Conservation (phyloP, 441 rosid genomes). For the Eruca vesicaria region DNA sequence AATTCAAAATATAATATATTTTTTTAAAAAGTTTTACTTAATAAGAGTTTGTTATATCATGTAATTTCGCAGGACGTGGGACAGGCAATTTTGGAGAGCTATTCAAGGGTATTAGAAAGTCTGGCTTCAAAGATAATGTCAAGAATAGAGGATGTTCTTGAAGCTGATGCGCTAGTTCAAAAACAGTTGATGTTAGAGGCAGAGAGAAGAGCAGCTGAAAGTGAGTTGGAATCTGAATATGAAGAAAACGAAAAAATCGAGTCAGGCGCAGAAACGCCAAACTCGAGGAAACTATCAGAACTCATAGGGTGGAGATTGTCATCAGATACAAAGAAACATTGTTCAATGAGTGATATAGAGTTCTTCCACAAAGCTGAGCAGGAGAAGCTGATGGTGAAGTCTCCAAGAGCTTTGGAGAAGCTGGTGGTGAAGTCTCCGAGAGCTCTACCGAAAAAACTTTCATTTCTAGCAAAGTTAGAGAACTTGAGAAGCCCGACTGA, state of each 20-base stretch:
- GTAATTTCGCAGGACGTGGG: constrained; percentile 51
- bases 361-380: constrained; percentile 29
- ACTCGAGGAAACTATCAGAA: constrained; percentile 63
- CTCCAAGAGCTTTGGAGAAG: constrained; percentile 39
- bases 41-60: not conserved
- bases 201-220: constrained; percentile 27
- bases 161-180: constrained; percentile 41
- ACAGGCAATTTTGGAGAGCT: constrained; percentile 65
- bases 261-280: constrained; percentile 42
- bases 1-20: no score
- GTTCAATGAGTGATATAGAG: constrained; percentile 33
- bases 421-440: constrained; percentile 37
- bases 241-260: constrained; percentile 40
- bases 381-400: constrained; percentile 39
- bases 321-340: constrained; percentile 38
- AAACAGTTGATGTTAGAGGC: constrained; percentile 29
- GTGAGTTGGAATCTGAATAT: constrained; percentile 27
- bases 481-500: constrained; percentile 58
- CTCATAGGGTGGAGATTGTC: constrained; percentile 77
- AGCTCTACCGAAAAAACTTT: constrained; percentile 42
- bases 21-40: not conserved
- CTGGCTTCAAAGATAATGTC: constrained; percentile 52
- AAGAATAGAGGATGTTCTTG: constrained; percentile 55
- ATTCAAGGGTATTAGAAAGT: constrained; percentile 59
- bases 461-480: constrained; percentile 66